Percentiles rank a stretch among this genome's conserved stretches.
phyloP scores from a whole-genome alignment of 768 basidiomycete species.

The Krasilnikovozyma curviuscula region DNA sequence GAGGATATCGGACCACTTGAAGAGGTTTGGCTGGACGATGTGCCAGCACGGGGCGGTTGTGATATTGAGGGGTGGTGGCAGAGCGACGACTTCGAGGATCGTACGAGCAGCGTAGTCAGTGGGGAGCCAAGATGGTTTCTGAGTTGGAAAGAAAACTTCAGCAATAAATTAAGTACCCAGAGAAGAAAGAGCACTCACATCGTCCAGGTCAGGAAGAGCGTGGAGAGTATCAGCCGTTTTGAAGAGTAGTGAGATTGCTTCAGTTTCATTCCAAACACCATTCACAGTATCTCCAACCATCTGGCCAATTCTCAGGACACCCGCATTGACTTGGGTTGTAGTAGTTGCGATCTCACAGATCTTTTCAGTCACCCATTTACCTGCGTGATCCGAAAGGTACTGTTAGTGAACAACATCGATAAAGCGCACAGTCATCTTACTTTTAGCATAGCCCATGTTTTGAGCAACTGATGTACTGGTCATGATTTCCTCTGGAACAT shows the following conservation, averaged over 20 bases:
- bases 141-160: not conserved
- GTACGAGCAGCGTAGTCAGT: slow-evolving; percentile 36
- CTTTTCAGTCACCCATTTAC: slow-evolving; percentile 40
- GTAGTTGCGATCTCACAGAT: slow-evolving; percentile 30
- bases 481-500: slow-evolving; percentile 1
- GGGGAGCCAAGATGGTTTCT: slow-evolving; percentile 36
- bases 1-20: slow-evolving; percentile 31
- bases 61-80: slow-evolving; percentile 4
- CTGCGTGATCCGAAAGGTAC: too few relatives aligned
- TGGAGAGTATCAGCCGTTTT: slow-evolving; percentile 29
- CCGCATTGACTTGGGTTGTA: slow-evolving; percentile 21
- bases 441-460: slow-evolving; percentile 24
- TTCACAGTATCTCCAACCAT: slow-evolving; percentile 36
- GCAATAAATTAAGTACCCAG: not conserved
- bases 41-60: slow-evolving; percentile 19
- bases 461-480: slow-evolving; percentile 2
- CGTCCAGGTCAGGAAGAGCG: slow-evolving; percentile 23
- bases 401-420: slow-evolving; percentile 33
- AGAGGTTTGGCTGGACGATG: not conserved
- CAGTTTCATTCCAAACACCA: slow-evolving; percentile 40
- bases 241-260: slow-evolving; percentile 23
- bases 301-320: slow-evolving; percentile 36
- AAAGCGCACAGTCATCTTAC: too few relatives aligned
- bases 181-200: slow-evolving; percentile 27
- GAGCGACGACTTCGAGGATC: slow-evolving; percentile 32